Evolutionary conservation across 345 rosid genomes (phyloP).

Genomic region (Crucihimalaya himalaica): DNA sequence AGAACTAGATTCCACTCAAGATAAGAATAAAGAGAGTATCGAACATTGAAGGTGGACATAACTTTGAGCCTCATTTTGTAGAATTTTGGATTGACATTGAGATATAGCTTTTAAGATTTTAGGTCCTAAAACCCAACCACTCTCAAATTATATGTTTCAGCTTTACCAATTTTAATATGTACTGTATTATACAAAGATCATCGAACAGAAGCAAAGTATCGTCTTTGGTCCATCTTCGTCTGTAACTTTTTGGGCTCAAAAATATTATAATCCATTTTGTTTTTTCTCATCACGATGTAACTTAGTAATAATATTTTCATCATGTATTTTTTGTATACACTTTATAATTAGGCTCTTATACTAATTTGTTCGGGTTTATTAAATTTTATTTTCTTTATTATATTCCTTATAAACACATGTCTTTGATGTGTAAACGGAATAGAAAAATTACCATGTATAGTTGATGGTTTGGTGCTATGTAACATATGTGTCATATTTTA

Average conservation of each 20-base stretch:
- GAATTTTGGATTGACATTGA: constrained; percentile 14
- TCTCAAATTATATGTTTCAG: not conserved
- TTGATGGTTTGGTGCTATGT: not conserved
- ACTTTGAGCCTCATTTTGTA: constrained; percentile 7
- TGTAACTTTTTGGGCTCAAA: not conserved
- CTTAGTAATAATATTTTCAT: not conserved
- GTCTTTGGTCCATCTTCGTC: not conserved
- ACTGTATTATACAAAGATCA: not conserved
- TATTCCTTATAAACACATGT: not conserved
- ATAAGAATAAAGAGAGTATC: constrained; percentile 26
- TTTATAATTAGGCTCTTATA: not conserved
- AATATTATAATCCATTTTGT: not conserved
- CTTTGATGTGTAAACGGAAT: not conserved
- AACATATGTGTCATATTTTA: not conserved
- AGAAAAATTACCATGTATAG: no score
- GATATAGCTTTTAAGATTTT: not conserved
- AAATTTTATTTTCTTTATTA: not conserved
- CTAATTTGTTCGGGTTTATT: not conserved
- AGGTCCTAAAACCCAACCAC: constrained; percentile 1
- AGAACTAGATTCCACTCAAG: constrained; percentile 38
- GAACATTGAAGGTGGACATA: constrained; percentile 19
- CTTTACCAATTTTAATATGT: not conserved
- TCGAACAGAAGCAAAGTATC: constrained; percentile 1
- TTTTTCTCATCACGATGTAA: not conserved
- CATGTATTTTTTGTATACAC: no score